These are phyloP conservation scores for Wickerhamia fluorescens DNA, from an alignment of 805 yeast species.

Conservation along the genomic window DNA sequence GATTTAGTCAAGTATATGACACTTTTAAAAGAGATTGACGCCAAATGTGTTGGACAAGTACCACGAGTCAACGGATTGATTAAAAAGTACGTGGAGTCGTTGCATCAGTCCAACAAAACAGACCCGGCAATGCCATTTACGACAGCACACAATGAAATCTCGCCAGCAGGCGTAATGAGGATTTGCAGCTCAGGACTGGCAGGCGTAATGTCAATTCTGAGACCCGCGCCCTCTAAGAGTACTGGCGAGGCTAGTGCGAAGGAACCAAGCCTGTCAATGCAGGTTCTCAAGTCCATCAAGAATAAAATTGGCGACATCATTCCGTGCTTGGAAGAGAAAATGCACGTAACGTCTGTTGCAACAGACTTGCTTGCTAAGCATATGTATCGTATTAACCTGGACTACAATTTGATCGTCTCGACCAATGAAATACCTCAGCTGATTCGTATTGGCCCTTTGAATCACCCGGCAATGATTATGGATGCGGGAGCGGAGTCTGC, in stretches of 20 bases:
- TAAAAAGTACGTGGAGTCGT: conserved; percentile 33
- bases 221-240: not conserved
- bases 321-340: conserved; percentile 92
- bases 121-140: too few species aligned
- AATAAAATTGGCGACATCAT: conserved; percentile 58
- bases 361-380: conserved; percentile 68
- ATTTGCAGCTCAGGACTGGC: too few species aligned
- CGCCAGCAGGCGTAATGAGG: too few species aligned
- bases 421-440: conserved; percentile 77
- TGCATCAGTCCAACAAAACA: conserved; percentile 13
- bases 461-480: conserved; percentile 85
- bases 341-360: conserved; percentile 94
- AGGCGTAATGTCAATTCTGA: not conserved
- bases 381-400: conserved; percentile 68
- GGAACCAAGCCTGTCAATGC: conserved; percentile 10
- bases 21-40: conserved; percentile 85
- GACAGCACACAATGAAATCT: conserved; percentile 1
- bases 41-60: conserved; percentile 73
- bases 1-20: conserved; percentile 84
- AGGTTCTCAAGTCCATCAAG: conserved; percentile 31
- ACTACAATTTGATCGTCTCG: conserved; percentile 63
- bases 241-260: conserved; percentile 1
- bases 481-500: conserved; percentile 41
- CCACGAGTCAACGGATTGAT: conserved; percentile 60
- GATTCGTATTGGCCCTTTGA: conserved; percentile 68